These are phyloP conservation scores for Ophiocordyceps sinensis DNA, from an alignment of 2,329 filamentous ascomycete species.

Conservation along the genomic window DNA sequence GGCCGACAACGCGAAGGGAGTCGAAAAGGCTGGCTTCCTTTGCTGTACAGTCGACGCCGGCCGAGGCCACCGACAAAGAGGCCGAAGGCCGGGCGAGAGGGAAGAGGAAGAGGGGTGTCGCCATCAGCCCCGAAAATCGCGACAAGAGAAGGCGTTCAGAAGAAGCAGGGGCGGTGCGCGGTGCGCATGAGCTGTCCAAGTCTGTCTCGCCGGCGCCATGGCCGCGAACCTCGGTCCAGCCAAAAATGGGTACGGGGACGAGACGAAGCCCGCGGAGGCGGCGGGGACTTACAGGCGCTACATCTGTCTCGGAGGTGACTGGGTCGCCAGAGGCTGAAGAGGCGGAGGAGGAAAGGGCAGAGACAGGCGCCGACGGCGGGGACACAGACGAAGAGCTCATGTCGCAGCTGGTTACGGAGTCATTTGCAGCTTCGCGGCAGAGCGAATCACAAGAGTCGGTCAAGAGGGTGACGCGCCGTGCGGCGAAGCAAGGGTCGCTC, in stretches of 20 bases:
- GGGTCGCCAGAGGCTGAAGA: background rate
- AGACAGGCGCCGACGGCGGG: constrained; percentile 9
- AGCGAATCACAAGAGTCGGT: constrained; percentile 11
- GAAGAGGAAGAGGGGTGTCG: constrained; percentile 15
- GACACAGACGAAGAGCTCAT: constrained; percentile 26
- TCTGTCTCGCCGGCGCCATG: background rate
- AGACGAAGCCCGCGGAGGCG: constrained; percentile 8
- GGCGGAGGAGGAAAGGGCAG: constrained; percentile 3
- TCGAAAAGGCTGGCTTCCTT: constrained; percentile 4
- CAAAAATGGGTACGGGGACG: constrained; percentile 4
- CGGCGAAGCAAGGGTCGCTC: background rate
- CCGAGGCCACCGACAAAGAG: constrained; percentile 1
- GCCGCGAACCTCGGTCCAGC: background rate
- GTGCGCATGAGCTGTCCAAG: constrained; percentile 4
- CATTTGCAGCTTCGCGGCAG: constrained; percentile 21
- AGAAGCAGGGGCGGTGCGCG: constrained; percentile 5
- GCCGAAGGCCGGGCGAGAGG: constrained; percentile 6
- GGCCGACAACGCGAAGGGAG: constrained; percentile 3
- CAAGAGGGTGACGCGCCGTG: background rate
- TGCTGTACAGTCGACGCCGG: constrained; percentile 12
- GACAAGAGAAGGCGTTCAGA: constrained; percentile 15
- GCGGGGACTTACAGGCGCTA: constrained; percentile 1
- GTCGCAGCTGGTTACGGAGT: constrained; percentile 26
- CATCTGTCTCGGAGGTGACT: background rate
- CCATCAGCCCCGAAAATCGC: constrained; percentile 7